phyloP scores from a whole-genome alignment of 2,329 filamentous ascomycete genomes.

The Neospermospora avenae region DNA sequence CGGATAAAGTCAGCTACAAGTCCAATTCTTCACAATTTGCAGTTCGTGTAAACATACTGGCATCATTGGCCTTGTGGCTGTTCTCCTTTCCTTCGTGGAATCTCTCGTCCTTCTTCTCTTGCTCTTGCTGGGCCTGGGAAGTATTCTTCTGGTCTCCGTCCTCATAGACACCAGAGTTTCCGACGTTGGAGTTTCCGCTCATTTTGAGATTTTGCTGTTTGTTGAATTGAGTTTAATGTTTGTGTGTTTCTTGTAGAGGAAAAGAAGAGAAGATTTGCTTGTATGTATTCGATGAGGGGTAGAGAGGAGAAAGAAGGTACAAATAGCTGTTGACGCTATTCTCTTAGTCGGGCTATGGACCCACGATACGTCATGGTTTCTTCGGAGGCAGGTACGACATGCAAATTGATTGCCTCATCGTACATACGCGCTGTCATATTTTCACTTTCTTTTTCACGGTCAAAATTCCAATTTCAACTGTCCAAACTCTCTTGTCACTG shows the following conservation, averaged over 20 bases:
- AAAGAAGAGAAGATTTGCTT: background rate
- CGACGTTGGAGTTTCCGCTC: slow-evolving; percentile 48
- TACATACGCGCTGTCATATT: background rate
- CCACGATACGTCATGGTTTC: slow-evolving; percentile 13
- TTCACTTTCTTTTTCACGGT: background rate
- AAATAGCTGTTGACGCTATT: slow-evolving; percentile 4
- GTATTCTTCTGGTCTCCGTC: slow-evolving; percentile 71
- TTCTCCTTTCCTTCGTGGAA: slow-evolving; percentile 71
- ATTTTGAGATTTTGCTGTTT: slow-evolving; percentile 15
- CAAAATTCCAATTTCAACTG: too few relatives aligned
- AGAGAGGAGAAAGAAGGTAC: background rate
- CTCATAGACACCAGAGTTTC: slow-evolving; percentile 65
- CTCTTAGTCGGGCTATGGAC: background rate
- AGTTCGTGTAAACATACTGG: slow-evolving; percentile 55
- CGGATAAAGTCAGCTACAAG: slow-evolving; percentile 25
- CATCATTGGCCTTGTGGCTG: slow-evolving; percentile 66
- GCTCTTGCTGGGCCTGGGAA: slow-evolving; percentile 47
- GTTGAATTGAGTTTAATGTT: background rate
- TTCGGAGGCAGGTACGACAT: background rate
- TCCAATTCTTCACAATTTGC: background rate
- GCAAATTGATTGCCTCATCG: slow-evolving; percentile 5
- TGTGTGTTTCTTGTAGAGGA: background rate
- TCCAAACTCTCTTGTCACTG: background rate
- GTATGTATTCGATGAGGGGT: background rate
- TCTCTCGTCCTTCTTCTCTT: slow-evolving; percentile 50